These are phyloP conservation scores for Babesia ovis DNA, from an alignment of 169 alveolate species.

Conservation along the genomic window DNA sequence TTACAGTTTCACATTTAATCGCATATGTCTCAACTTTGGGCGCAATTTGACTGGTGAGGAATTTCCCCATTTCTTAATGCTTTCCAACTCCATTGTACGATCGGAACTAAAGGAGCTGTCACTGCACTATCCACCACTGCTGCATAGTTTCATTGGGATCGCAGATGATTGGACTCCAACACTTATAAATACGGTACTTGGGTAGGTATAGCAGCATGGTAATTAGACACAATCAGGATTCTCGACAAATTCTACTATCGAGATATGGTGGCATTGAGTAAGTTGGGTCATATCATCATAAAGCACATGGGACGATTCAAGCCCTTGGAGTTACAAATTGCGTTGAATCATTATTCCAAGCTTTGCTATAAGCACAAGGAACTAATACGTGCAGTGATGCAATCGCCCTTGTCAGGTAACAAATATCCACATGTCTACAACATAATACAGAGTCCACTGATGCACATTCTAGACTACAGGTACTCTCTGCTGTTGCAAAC, in stretches of 20 bases:
- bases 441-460: not conserved
- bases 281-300: conserved; percentile 16
- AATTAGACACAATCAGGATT: not conserved
- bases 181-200: conserved; percentile 20
- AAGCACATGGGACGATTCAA: not conserved
- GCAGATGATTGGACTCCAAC: conserved; percentile 17
- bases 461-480: not conserved
- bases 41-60: conserved; percentile 30
- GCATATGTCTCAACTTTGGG: conserved; percentile 58
- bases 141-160: not conserved
- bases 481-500: conserved; percentile 25
- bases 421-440: not conserved
- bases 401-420: conserved; percentile 14
- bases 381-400: conserved; percentile 17
- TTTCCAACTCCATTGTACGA: conserved; percentile 34
- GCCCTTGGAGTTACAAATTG: not conserved
- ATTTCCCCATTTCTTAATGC: conserved; percentile 29
- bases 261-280: conserved; percentile 55
- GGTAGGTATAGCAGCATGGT: not conserved
- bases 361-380: conserved; percentile 64
- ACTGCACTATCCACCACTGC: conserved; percentile 5
- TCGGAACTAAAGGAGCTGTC: conserved; percentile 24
- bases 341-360: conserved; percentile 32
- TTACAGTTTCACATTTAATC: conserved; percentile 41
- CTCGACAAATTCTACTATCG: conserved; percentile 40